Percentiles rank a stretch among this genome's conserved stretches.
Evolutionary conservation across 768 basidiomycete species (phyloP).

Genomic region (Boletus rufocinnamomeus): DNA sequence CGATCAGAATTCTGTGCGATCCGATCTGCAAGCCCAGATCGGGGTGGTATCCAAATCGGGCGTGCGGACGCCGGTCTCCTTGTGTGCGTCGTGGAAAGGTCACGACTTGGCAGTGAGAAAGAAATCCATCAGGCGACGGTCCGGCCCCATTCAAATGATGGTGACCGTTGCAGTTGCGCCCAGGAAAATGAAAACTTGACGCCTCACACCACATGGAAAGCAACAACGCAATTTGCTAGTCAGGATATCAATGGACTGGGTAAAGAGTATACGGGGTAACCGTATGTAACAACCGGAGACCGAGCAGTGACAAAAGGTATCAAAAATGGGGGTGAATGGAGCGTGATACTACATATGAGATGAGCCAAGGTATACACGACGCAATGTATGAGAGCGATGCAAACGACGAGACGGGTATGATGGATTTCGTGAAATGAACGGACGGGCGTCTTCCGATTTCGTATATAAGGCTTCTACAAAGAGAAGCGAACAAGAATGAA

Average conservation of each 20-base stretch:
- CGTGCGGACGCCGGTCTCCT: conserved; percentile 21
- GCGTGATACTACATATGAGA: conserved; percentile 40
- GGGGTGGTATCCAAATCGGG: conserved; percentile 18
- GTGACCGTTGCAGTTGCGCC: conserved; percentile 23
- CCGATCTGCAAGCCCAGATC: conserved; percentile 32
- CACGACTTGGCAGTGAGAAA: conserved; percentile 15
- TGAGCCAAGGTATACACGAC: conserved; percentile 39
- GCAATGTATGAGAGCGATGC: conserved; percentile 41
- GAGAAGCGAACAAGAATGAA: conserved; percentile 35
- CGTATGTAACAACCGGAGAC: conserved; percentile 34
- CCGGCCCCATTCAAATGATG: conserved; percentile 9
- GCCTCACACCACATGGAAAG: conserved; percentile 18
- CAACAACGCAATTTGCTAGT: conserved; percentile 18
- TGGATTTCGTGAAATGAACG: conserved; percentile 38
- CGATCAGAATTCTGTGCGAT: conserved; percentile 40
- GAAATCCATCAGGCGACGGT: conserved; percentile 10
- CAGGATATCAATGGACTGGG: conserved; percentile 38
- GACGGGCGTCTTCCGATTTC: conserved; percentile 38
- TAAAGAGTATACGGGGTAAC: conserved; percentile 41
- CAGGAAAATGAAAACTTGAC: conserved; percentile 28
- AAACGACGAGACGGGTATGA: conserved; percentile 37
- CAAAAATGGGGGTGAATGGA: conserved; percentile 37
- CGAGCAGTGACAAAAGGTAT: conserved; percentile 33
- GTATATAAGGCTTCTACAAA: conserved; percentile 31
- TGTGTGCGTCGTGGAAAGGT: conserved; percentile 8